These are phyloP conservation scores for Dictyostelium purpureum DNA, from an alignment of 78 protist genomes.

Conservation along the genomic window DNA sequence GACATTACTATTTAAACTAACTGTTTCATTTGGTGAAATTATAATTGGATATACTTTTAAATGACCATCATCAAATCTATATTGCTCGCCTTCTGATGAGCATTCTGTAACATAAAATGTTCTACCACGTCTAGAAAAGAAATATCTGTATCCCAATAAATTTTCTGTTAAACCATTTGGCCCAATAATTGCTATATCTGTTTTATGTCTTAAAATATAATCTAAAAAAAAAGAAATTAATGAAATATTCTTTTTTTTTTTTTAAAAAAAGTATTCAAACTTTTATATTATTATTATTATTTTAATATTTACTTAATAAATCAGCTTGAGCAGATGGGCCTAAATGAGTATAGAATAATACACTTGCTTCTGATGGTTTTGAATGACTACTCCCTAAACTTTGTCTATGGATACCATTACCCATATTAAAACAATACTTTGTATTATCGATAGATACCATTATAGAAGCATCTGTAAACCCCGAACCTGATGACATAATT, in stretches of 20 bases:
- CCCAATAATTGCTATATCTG: slow-evolving; percentile 43
- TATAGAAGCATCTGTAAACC: slow-evolving; percentile 47
- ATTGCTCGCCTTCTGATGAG: slow-evolving; percentile 3
- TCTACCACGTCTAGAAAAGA: slow-evolving; percentile 4
- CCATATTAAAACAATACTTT: slow-evolving; percentile 34
- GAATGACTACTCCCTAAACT: neutral
- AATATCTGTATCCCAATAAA: slow-evolving; percentile 22
- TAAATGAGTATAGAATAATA: slow-evolving; percentile 24
- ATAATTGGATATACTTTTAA: slow-evolving; percentile 39
- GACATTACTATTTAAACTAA: neutral
- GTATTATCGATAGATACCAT: slow-evolving; percentile 6
- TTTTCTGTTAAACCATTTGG: slow-evolving; percentile 26
- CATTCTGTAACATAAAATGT: slow-evolving; percentile 51
- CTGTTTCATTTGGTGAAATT: neutral
- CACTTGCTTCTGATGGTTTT: neutral
- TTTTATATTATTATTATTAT: neutral
- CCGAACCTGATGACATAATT: slow-evolving; percentile 19
- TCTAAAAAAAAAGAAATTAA: neutral
- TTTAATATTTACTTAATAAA: slow-evolving; percentile 6
- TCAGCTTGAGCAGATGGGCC: slow-evolving; percentile 46
- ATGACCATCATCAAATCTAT: slow-evolving; percentile 39
- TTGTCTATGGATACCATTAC: slow-evolving; percentile 51
- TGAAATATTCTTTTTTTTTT: neutral
- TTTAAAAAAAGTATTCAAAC: neutral
- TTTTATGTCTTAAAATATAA: slow-evolving; percentile 23